phyloP scores from a whole-genome alignment of 148 eudicot genomes.

The Rhododendron ferrugineum region DNA sequence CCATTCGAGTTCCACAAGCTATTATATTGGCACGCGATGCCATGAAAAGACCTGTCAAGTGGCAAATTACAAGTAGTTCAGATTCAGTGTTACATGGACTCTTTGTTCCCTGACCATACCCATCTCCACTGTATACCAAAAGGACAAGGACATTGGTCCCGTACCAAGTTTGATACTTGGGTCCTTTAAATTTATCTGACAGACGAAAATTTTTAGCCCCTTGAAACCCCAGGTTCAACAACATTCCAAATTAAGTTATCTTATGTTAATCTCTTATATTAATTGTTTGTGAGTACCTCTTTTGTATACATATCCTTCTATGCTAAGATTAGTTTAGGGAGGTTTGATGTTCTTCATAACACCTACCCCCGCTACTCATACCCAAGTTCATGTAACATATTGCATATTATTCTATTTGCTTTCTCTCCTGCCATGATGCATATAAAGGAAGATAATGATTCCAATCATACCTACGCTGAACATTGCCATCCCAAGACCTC shows the following conservation, averaged over 20 bases:
- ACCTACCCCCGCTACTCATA: neutral
- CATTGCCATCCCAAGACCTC: slow-evolving; percentile 69
- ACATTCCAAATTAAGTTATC: neutral
- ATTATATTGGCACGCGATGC: slow-evolving; percentile 39
- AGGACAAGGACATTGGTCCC: neutral
- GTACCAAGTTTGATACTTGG: neutral
- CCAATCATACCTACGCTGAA: slow-evolving; percentile 45
- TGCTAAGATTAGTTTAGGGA: neutral
- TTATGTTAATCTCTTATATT: neutral
- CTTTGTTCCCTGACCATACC: neutral
- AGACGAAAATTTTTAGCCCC: neutral
- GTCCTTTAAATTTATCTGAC: neutral
- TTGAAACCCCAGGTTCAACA: neutral
- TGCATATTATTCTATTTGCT: neutral
- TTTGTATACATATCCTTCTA: neutral
- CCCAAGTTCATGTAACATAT: neutral
- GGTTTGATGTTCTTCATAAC: neutral
- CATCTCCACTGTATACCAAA: neutral
- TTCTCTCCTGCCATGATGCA: neutral
- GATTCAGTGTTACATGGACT: neutral
- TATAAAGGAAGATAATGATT: neutral
- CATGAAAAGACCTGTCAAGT: slow-evolving; percentile 42
- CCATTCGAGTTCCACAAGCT: slow-evolving; percentile 38
- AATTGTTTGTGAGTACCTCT: neutral
- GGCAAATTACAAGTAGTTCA: neutral